Base-by-base conservation (phyloP, 2,329 filamentous ascomycete genomes). In the Aspergillus ochraceus region DNA sequence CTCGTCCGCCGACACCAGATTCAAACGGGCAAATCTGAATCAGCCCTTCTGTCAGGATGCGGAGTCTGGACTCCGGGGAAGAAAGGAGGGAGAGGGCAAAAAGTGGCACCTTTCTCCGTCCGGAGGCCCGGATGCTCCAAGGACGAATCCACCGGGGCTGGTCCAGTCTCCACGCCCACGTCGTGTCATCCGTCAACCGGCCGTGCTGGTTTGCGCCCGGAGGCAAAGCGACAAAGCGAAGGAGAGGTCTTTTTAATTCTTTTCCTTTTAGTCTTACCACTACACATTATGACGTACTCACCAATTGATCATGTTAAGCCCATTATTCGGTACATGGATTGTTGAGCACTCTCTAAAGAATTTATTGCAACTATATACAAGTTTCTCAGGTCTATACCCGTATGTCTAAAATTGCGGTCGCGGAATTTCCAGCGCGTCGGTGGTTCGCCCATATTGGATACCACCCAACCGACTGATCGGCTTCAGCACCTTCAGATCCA, bases 381-480 rank as follows among this genome's bases (percentile, higher is more conserved):
- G 17, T 42, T 5, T 42, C 14, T 42, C 17, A 3, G 26, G 26
- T 29, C 26, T 29, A 29, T 9, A 29, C 8, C 8, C 6, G 8
- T 17, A 39, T 47, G 17, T 59, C 59, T 66, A 70, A 26, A 70
- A 71, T 11, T 68, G 60, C 2, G 71, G 71, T 42, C 72, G 63
- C 20, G 83, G 85, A 24, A 97, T 76, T 80, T 97, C 92, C 26
- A 91, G 78, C 0, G 80, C 88, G 63, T 93, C 87, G 0, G 84
- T 87, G 0, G 84, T 80, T 49, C 92, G 83, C 0, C 84, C 89
- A 73, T 97, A 98, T 0, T 89, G 89, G 68, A 97, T 96, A 1
- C 94, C 94, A 26, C 94, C 94, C 24, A 97, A 70, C 42, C 94
- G 85, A 64, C 86, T 86, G 17, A 97, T 83, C 0, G 94, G 92